Conservation (phyloP, 2,329 filamentous ascomycete species). For the Arachnopeziza araneosa region DNA sequence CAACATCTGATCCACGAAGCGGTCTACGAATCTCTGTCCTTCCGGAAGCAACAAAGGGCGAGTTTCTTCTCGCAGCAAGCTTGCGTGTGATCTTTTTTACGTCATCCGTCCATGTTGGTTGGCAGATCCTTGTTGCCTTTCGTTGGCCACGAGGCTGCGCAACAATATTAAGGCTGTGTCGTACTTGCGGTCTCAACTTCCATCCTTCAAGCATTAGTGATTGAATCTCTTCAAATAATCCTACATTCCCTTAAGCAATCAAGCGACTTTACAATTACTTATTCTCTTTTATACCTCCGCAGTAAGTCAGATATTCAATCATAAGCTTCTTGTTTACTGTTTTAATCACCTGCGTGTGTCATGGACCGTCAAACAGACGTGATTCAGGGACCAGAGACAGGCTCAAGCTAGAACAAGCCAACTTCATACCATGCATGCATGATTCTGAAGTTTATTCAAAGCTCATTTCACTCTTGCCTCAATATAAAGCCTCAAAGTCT, state of each 20-base stretch:
- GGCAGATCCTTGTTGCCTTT: background rate
- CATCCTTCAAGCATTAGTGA: background rate
- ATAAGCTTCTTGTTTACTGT: background rate
- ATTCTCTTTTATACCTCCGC: background rate
- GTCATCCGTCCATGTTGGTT: background rate
- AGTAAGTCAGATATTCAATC: background rate
- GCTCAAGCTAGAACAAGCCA: background rate
- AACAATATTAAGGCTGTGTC: background rate
- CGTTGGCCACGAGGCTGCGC: background rate
- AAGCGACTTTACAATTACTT: background rate
- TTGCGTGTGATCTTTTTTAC: background rate
- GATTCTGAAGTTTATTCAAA: no score
- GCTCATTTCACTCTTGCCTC: no score
- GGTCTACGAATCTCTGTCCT: background rate
- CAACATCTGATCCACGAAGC: background rate
- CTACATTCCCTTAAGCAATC: background rate
- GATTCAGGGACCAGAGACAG: no score
- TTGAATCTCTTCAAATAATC: background rate
- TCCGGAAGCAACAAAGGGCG: no score
- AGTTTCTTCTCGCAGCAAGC: background rate
- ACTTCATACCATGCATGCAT: background rate
- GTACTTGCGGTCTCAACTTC: background rate
- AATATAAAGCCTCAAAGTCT: slow-evolving; percentile 4
- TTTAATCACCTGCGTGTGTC: background rate
- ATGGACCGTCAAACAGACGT: background rate